phyloP scores from a whole-genome alignment of 2,329 filamentous ascomycete genomes.

The Volutella citrinella region DNA sequence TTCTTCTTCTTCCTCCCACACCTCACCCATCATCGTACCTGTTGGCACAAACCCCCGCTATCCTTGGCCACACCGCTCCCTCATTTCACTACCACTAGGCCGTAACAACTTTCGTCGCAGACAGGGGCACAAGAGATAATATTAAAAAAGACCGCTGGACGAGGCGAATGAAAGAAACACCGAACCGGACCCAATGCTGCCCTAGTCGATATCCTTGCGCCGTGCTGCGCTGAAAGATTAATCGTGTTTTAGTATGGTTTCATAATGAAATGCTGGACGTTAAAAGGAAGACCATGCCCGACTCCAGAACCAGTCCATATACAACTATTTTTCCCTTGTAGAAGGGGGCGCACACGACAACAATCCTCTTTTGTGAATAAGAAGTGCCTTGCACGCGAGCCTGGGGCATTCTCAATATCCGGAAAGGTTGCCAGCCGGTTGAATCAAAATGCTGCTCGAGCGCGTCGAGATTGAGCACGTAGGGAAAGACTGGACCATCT shows the following conservation, averaged over 20 bases:
- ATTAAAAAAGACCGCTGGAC: constrained; percentile 27
- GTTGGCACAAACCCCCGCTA: constrained; percentile 3
- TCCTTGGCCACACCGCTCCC: constrained; percentile 8
- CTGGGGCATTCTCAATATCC: too few species aligned
- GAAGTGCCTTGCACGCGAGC: too few species aligned
- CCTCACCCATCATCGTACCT: constrained; percentile 15
- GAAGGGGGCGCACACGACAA: too few species aligned
- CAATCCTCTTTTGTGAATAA: too few species aligned
- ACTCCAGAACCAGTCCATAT: constrained; percentile 21
- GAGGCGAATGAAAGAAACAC: constrained; percentile 29
- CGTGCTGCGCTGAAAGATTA: constrained; percentile 38
- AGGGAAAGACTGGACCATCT: too few species aligned
- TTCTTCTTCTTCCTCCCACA: constrained; percentile 21
- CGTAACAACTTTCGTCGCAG: constrained; percentile 16
- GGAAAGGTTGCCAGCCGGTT: too few species aligned
- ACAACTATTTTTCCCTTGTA: constrained; percentile 12
- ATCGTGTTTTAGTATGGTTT: constrained; percentile 33
- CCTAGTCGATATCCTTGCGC: constrained; percentile 36
- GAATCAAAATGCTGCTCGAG: too few species aligned
- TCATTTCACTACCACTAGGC: constrained; percentile 6
- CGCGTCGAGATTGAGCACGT: too few species aligned
- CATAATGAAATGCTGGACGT: constrained; percentile 34
- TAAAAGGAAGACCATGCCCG: constrained; percentile 20
- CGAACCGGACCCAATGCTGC: constrained; percentile 37
- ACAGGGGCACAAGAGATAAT: constrained; percentile 21